Evolutionary conservation across 352 stramenopile species (phyloP), one percentile per base, ranked within the genome.

Genomic region (Phytophthora rubi): DNA sequence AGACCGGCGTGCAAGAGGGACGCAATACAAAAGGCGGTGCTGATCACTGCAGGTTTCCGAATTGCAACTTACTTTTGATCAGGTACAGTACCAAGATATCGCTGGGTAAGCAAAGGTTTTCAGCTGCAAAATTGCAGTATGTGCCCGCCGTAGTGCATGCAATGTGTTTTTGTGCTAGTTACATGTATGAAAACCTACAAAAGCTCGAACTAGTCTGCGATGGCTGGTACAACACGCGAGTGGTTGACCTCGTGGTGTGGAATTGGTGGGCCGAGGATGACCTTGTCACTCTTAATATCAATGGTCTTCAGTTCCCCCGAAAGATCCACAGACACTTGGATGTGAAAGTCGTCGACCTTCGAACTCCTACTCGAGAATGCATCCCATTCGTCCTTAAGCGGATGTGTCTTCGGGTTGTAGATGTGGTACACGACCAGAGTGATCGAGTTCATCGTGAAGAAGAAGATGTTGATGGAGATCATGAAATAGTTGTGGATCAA

Each of bases 341-440:
- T 53, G 13, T 53, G 37, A 26, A 44, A 18, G 4, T 62, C 55
- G 15, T 62, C 55, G 8, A 42, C 55, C 21, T 53, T 52, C 9
- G 30, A 59, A 12, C 7, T 56, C 15, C 15, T 49, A 35, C 30
- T 60, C 51, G 33, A 23, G 15, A 45, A 37, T 35, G 57, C 37
- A 30, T 53, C 52, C 39, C 39, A 55, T n/a, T 52, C 51, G 0
- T 54, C 59, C n/a, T 57, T 42, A 28, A 71, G 57, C 18, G 65
- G 57, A 23, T 71, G 65, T 5, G 65, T 67, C 65, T 67, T 71
- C 8, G 69, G 71, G 47, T 80, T 60, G 68, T 72, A 84, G 1
- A 84, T 32, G 12, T 64, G 65, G 57, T 78, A 81, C 32, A 84
- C 62, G 10, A 72, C 30, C 13, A 80, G 51, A 33, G 80, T 71